phyloP scores from a whole-genome alignment of 78 protist genomes.

The Dictyostelium intermedium region DNA sequence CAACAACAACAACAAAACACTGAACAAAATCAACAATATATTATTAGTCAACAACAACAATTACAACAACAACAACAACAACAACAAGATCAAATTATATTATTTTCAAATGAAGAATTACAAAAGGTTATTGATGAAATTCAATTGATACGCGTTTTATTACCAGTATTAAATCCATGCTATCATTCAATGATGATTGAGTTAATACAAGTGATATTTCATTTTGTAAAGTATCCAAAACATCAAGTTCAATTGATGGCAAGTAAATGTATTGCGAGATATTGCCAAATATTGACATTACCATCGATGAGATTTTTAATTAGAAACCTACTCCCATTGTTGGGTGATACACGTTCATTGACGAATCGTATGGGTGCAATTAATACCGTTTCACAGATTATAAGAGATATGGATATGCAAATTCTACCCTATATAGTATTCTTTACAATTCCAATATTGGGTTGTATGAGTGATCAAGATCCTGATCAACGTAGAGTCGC shows the following conservation, averaged over 20 bases:
- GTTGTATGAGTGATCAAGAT: constrained; percentile 82
- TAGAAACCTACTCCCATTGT: constrained; percentile 29
- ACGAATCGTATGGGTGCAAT: constrained; percentile 66
- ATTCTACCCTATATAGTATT: constrained; percentile 67
- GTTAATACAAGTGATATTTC: constrained; percentile 24
- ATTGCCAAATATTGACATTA: constrained; percentile 30
- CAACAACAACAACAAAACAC: background rate
- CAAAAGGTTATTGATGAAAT: constrained; percentile 34
- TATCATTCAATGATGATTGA: background rate
- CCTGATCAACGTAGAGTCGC: constrained; percentile 34
- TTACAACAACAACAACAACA: too few species aligned
- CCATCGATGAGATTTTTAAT: constrained; percentile 50
- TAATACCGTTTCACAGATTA: constrained; percentile 21
- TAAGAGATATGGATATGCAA: constrained; percentile 48
- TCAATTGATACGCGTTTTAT: constrained; percentile 21
- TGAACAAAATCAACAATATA: background rate
- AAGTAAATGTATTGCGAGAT: constrained; percentile 22
- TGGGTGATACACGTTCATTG: constrained; percentile 42
- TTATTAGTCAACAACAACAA: background rate
- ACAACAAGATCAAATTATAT: background rate
- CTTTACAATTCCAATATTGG: constrained; percentile 55
- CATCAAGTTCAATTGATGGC: constrained; percentile 37
- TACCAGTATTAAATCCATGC: constrained; percentile 18
- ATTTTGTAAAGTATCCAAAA: constrained; percentile 29
- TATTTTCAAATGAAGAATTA: background rate